A percentile compares a stretch with the other conserved stretches of the same genome.
phyloP scores from a whole-genome alignment of 2,329 filamentous ascomycete genomes.

The Polychaeton citri region DNA sequence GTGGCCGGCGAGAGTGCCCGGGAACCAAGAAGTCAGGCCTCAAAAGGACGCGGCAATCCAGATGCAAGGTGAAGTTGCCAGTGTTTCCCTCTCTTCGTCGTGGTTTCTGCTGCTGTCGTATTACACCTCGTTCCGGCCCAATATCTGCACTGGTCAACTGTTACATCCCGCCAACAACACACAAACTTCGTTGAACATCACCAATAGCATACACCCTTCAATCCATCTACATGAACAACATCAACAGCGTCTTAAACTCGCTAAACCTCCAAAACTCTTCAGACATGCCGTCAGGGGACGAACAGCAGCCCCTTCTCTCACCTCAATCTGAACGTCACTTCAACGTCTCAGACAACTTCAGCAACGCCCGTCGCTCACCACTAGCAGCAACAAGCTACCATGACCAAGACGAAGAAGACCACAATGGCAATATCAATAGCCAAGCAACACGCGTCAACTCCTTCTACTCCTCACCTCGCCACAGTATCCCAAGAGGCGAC shows the following conservation, averaged over 20 bases:
- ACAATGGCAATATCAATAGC: background rate
- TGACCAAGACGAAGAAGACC: background rate
- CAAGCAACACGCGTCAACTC: background rate
- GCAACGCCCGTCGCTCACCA: background rate
- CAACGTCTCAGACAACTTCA: background rate
- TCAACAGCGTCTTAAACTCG: background rate
- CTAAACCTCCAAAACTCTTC: background rate
- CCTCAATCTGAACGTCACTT: background rate
- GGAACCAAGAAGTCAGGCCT: too few relatives aligned
- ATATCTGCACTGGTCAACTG: too few relatives aligned
- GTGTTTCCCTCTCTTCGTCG: too few relatives aligned
- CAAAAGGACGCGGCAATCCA: too few relatives aligned
- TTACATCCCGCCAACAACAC: too few relatives aligned
- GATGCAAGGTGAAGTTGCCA: too few relatives aligned
- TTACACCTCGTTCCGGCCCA: too few relatives aligned
- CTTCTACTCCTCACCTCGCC: background rate
- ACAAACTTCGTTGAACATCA: too few relatives aligned
- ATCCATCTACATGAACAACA: background rate
- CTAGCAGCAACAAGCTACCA: background rate
- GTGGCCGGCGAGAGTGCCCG: too few relatives aligned
- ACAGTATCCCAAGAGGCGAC: background rate
- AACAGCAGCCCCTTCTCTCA: background rate
- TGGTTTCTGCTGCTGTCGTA: too few relatives aligned
- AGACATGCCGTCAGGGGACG: background rate
- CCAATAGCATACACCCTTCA: too few relatives aligned